phyloP scores from a whole-genome alignment of 148 eudicot species.

The Linanthus parryae region DNA sequence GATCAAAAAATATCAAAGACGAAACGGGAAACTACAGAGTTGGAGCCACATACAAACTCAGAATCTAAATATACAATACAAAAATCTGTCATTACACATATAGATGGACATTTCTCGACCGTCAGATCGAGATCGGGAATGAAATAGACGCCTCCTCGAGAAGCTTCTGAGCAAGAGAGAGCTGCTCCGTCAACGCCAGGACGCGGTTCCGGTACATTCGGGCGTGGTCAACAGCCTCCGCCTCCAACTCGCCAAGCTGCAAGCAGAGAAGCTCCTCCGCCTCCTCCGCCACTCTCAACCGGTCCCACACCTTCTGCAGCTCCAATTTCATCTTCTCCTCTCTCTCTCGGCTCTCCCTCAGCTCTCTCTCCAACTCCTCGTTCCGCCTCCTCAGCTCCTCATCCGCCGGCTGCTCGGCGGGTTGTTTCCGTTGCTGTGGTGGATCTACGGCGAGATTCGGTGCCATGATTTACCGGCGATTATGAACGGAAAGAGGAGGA shows the following conservation, averaged over 20 bases:
- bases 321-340: constrained; percentile 56
- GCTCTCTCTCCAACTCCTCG: constrained; percentile 55
- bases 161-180: constrained; percentile 25
- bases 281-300: constrained; percentile 63
- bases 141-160: constrained; percentile 12
- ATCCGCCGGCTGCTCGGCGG: too few species aligned
- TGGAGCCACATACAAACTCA: too few species aligned
- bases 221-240: not conserved
- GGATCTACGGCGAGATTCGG: not conserved
- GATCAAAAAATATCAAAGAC: too few species aligned
- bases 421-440: too few species aligned
- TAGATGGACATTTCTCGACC: too few species aligned
- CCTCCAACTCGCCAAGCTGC: not conserved
- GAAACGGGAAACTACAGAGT: too few species aligned
- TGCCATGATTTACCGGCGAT: too few species aligned
- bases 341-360: constrained; percentile 38
- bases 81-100: too few species aligned
- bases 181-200: constrained; percentile 5
- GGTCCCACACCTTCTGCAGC: constrained; percentile 24
- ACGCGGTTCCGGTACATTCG: not conserved
- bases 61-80: too few species aligned
- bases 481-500: too few species aligned
- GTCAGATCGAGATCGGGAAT: too few species aligned
- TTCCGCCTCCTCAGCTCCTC: constrained; percentile 32
- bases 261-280: not conserved